A percentile compares a stretch with the other conserved stretches of the same genome.
Evolutionary conservation across 805 yeast species (phyloP).

Genomic region (Schwanniomyces pseudopolymorphus): DNA sequence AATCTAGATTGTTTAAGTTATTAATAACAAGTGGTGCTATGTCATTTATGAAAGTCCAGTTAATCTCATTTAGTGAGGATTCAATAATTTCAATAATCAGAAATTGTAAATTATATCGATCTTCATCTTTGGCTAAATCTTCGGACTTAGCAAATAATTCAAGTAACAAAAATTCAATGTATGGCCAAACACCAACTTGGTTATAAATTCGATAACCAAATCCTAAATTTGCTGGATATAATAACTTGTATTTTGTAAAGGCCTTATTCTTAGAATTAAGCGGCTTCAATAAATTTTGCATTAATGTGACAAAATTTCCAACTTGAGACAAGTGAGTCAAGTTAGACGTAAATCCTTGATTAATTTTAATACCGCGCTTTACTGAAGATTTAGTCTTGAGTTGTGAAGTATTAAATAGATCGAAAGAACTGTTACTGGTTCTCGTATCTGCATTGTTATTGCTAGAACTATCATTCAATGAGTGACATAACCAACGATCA

Average conservation of each 20-base stretch:
- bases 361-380: conserved; percentile 18
- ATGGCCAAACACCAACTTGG: conserved; percentile 71
- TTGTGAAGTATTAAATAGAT: conserved; percentile 5
- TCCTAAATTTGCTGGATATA: conserved; percentile 68
- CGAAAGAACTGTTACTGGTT: background rate
- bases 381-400: conserved; percentile 16
- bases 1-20: conserved; percentile 17
- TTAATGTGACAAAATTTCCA: conserved; percentile 58
- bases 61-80: conserved; percentile 32
- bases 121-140: conserved; percentile 29
- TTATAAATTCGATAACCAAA: conserved; percentile 47
- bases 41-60: conserved; percentile 48
- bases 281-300: conserved; percentile 42
- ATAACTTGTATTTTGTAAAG: conserved; percentile 35
- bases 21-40: conserved; percentile 49
- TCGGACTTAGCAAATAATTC: conserved; percentile 61
- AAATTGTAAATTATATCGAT: conserved; percentile 48
- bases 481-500: conserved; percentile 66
- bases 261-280: conserved; percentile 19
- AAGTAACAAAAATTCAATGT: conserved; percentile 67
- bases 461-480: conserved; percentile 7
- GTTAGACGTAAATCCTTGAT: conserved; percentile 31
- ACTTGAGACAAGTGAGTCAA: conserved; percentile 52
- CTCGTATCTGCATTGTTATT: background rate
- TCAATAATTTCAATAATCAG: conserved; percentile 53